A percentile compares a stretch with the other conserved stretches of the same genome.
Evolutionary conservation across 2,329 filamentous ascomycete genomes (phyloP).

Genomic region (Talaromyces piceae): DNA sequence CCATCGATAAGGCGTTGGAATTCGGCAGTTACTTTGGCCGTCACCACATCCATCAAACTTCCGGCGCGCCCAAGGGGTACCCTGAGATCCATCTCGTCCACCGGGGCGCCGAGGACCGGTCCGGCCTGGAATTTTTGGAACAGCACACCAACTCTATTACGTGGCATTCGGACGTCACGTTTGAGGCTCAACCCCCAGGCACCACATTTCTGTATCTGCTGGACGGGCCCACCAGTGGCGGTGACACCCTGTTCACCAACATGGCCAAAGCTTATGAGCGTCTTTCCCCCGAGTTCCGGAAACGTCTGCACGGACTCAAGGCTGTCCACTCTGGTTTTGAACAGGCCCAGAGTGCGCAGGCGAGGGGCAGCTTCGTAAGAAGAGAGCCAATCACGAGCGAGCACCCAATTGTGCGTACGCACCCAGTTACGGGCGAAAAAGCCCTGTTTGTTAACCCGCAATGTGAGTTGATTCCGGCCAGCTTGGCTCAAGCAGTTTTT

Average conservation of each 20-base stretch:
- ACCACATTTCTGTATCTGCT: conserved; percentile 85
- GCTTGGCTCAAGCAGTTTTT: not conserved
- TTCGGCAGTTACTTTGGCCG: conserved; percentile 71
- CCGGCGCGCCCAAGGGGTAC: conserved; percentile 63
- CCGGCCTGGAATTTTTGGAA: conserved; percentile 55
- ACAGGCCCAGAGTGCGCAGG: conserved; percentile 64
- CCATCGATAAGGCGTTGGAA: conserved; percentile 61
- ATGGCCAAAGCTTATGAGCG: conserved; percentile 73
- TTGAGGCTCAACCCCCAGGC: conserved; percentile 79
- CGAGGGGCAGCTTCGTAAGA: conserved; percentile 61
- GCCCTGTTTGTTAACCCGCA: conserved; percentile 75
- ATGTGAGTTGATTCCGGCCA: conserved; percentile 48
- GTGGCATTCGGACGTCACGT: conserved; percentile 85
- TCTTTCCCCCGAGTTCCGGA: conserved; percentile 69
- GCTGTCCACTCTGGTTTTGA: conserved; percentile 77
- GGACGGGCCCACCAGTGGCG: conserved; percentile 71
- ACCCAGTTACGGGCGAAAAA: conserved; percentile 78
- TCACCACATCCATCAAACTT: conserved; percentile 74
- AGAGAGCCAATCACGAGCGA: conserved; percentile 67
- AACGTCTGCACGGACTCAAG: conserved; percentile 70
- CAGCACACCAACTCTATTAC: conserved; percentile 71
- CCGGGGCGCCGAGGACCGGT: conserved; percentile 58
- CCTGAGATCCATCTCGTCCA: conserved; percentile 75
- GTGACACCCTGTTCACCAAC: conserved; percentile 78
- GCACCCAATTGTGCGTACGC: conserved; percentile 73